These are phyloP conservation scores for Falciphora oryzae DNA, from an alignment of 2,329 filamentous ascomycete species.

Conservation along the genomic window DNA sequence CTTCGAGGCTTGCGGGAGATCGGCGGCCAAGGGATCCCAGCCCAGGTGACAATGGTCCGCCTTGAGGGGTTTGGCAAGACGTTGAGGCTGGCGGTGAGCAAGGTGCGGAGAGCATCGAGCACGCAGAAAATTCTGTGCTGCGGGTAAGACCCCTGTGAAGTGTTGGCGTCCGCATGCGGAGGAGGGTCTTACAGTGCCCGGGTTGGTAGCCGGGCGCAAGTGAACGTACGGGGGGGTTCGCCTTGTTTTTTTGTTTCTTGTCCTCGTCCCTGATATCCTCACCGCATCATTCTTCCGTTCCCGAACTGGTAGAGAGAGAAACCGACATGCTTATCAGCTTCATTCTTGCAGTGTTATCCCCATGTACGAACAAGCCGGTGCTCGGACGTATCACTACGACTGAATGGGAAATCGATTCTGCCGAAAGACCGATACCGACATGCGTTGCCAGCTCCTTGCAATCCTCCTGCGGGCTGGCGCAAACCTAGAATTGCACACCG, in stretches of 20 bases:
- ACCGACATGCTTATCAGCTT: not conserved
- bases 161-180: not conserved
- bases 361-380: too few relatives aligned
- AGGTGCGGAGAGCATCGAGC: not conserved
- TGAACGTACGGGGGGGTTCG: not conserved
- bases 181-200: too few relatives aligned
- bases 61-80: not conserved
- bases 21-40: not conserved
- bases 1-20: conserved; percentile 12
- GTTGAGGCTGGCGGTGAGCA: not conserved
- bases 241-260: not conserved
- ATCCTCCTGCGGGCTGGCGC: too few relatives aligned
- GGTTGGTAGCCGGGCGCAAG: not conserved
- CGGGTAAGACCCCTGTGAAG: not conserved
- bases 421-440: not conserved
- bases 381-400: not conserved
- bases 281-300: not conserved
- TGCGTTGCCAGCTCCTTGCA: too few relatives aligned
- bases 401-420: not conserved
- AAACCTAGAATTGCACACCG: not conserved
- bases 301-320: not conserved
- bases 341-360: too few relatives aligned
- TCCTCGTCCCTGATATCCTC: not conserved
- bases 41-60: not conserved
- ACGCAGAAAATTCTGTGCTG: not conserved